Evolutionary conservation across 225 moss, liverwort and hornwort species (phyloP).

Genomic region (Takakia lepidozioides): DNA sequence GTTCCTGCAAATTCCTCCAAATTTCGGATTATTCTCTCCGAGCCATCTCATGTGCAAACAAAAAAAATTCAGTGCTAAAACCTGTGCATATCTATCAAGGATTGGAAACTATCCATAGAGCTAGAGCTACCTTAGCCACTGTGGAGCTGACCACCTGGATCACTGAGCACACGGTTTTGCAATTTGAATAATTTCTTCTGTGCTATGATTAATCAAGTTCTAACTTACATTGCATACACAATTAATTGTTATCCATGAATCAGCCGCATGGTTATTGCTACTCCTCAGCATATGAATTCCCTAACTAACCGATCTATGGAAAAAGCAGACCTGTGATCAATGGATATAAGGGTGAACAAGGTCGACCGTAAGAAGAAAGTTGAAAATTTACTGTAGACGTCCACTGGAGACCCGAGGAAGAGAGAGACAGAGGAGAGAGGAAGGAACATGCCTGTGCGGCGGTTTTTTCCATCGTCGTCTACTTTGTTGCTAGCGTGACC

Average conservation of each 20-base stretch:
- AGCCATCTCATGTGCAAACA: not conserved
- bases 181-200: no score
- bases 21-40: not conserved
- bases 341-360: not conserved
- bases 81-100: conserved; percentile 4
- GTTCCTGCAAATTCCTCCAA: conserved; percentile 30
- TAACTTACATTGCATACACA: no score
- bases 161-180: no score
- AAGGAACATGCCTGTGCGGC: conserved; percentile 23
- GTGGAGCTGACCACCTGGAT: no score
- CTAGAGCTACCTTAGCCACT: not conserved
- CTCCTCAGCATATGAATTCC: no score
- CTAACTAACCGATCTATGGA: no score
- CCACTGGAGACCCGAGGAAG: not conserved
- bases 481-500: conserved; percentile 5
- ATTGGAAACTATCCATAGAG: not conserved
- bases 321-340: not conserved
- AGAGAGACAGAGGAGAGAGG: conserved; percentile 1
- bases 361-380: not conserved
- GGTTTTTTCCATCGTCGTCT: conserved; percentile 33
- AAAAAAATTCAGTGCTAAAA: not conserved
- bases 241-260: no score
- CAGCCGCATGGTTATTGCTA: no score
- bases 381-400: not conserved
- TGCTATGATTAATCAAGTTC: no score